Evolutionary conservation across 768 basidiomycete genomes (phyloP), one percentile per base, ranked within the genome.

Genomic region (Leccinum disarticulatum): DNA sequence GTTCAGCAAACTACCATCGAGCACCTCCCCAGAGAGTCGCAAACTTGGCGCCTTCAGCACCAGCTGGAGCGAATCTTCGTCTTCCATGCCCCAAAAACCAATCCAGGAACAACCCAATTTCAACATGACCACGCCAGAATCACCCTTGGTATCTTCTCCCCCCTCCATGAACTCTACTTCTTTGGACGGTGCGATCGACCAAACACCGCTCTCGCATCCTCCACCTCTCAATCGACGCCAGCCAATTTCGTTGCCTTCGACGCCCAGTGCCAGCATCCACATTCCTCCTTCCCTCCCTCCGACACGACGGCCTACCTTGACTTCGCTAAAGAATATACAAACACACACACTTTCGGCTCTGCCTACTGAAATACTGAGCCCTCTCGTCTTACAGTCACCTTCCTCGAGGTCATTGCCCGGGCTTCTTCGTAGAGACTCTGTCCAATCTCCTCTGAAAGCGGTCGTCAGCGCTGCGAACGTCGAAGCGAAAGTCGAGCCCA

Each of bases 181-280:
- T 33, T 35, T 60, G 19, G 64, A 64, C 22, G 49, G 25, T 19
- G 14, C 22, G 27, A 54, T 38, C 25, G 55, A 33, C 50, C 69
- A 63, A 30, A 65, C 54, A 11, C 56, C 60, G 49, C 64, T 52
- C 30, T 31, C 53, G 19, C 66, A 64, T 57, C 75, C 75, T 4
- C 73, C 73, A 28, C 67, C 63, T 49, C 68, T 74, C 13, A 58
- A 55, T 55, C 69, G 70, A 61, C 70, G 57, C 10, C 64, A 61
- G 25, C 72, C 75, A 31, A 72, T 74, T 30, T 76, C 75, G 3
- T 55, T 74, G n/a, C 73, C 73, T 3, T n/a, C 70, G 11, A 74
- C 73, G 13, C 73, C 73, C 7, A 74, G 70, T 38, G 61, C 66
- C 14, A 59, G 65, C 19, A 6, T 61, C 1, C 66, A 56, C 30